These are phyloP conservation scores for Leucogyrophana mollusca DNA, from an alignment of 768 basidiomycete genomes.

Conservation along the genomic window DNA sequence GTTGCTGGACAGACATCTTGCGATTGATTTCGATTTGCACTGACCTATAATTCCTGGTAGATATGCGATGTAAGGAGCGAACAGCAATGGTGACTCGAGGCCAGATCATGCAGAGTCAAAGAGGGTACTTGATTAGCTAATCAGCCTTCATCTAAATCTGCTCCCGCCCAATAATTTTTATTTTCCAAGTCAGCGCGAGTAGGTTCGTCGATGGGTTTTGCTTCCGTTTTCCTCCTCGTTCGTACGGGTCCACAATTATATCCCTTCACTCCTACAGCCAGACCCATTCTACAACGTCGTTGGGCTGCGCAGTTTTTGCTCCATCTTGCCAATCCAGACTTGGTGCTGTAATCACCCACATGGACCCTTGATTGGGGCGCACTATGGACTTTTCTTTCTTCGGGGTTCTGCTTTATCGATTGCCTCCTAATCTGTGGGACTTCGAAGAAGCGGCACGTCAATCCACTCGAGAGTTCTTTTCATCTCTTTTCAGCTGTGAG, in stretches of 20 bases:
- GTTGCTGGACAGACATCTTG: conserved; percentile 60
- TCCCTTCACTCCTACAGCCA: neutral
- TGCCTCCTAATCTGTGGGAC: no score
- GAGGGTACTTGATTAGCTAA: conserved; percentile 3
- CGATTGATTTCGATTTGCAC: conserved; percentile 1
- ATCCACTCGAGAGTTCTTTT: neutral
- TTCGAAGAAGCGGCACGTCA: neutral
- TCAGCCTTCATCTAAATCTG: neutral
- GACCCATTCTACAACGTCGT: no score
- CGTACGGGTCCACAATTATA: neutral
- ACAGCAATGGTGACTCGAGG: conserved; percentile 12
- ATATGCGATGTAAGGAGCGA: conserved; percentile 7
- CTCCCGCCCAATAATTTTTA: neutral
- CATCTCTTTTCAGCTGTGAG: neutral
- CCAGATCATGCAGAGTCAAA: conserved; percentile 20
- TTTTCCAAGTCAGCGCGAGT: conserved; percentile 1
- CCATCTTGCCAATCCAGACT: no score
- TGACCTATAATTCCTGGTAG: conserved; percentile 6
- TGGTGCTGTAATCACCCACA: neutral
- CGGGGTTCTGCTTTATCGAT: no score
- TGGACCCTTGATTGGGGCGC: neutral
- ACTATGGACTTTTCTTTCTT: no score
- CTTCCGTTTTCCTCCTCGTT: neutral
- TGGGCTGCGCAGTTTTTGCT: no score
- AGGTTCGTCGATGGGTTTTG: neutral